Evolutionary conservation across 768 basidiomycete species (phyloP).

Genomic region (Stropharia rugosoannulata): DNA sequence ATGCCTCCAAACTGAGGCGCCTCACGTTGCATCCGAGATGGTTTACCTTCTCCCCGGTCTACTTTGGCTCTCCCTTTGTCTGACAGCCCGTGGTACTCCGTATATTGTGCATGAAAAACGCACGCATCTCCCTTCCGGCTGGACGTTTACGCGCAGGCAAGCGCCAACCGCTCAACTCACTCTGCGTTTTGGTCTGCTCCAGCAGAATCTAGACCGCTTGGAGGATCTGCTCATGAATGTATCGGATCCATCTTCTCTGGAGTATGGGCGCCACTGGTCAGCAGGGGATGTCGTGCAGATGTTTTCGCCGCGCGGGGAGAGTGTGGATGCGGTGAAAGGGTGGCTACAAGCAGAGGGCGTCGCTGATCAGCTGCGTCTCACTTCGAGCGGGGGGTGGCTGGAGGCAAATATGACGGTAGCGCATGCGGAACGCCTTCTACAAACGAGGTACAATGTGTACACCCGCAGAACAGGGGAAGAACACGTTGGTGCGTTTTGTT

Average conservation of each 20-base stretch:
- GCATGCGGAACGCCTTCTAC: constrained; percentile 40
- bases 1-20: too few species aligned
- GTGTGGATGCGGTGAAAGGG: constrained; percentile 33
- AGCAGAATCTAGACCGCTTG: constrained; percentile 40
- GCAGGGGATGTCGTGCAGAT: constrained; percentile 35
- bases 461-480: constrained; percentile 31
- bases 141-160: constrained; percentile 36
- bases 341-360: constrained; percentile 45
- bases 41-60: neutral
- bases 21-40: too few species aligned
- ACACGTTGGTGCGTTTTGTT: constrained; percentile 33
- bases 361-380: constrained; percentile 27
- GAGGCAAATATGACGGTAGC: constrained; percentile 37
- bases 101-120: constrained; percentile 43
- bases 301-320: constrained; percentile 39
- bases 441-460: constrained; percentile 45
- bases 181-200: constrained; percentile 44
- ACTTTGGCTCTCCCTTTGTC: constrained; percentile 10
- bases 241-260: constrained; percentile 43
- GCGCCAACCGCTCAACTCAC: constrained; percentile 33
- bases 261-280: constrained; percentile 49
- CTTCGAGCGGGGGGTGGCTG: constrained; percentile 34
- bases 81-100: constrained; percentile 22
- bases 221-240: constrained; percentile 41
- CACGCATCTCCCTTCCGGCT: constrained; percentile 36